These are phyloP conservation scores for Suillus weaverae DNA, from an alignment of 768 basidiomycete species.

Conservation along the genomic window DNA sequence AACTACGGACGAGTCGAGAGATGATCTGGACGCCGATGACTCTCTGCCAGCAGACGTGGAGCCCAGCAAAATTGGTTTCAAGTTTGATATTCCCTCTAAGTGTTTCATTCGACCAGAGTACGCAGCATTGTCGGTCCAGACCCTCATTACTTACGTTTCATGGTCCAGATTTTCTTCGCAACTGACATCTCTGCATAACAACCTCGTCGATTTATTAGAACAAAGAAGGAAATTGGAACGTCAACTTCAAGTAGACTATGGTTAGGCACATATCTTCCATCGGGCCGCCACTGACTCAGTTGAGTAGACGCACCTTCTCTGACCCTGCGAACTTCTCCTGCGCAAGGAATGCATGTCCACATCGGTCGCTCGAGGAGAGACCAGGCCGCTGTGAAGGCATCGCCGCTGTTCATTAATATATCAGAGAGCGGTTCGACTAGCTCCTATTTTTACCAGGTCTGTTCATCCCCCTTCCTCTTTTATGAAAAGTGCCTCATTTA, in stretches of 20 bases:
- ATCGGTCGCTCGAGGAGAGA: conserved; percentile 66
- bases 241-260: conserved; percentile 51
- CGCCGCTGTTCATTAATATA: conserved; percentile 55
- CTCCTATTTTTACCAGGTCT: conserved; percentile 66
- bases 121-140: neutral
- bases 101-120: conserved; percentile 72
- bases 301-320: conserved; percentile 66
- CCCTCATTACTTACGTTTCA: conserved; percentile 2
- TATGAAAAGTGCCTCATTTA: neutral
- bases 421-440: conserved; percentile 66
- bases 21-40: conserved; percentile 27
- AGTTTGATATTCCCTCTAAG: conserved; percentile 37
- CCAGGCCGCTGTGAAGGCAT: conserved; percentile 44
- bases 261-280: conserved; percentile 36
- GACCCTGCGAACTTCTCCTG: conserved; percentile 65
- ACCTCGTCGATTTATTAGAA: conserved; percentile 44
- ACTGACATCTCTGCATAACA: conserved; percentile 48
- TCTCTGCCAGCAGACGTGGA: conserved; percentile 14
- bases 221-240: conserved; percentile 54
- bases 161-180: conserved; percentile 57
- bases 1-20: conserved; percentile 14
- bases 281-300: neutral
- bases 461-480: conserved; percentile 6
- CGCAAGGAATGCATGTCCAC: conserved; percentile 76
- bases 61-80: conserved; percentile 9